Percentiles rank a stretch among this genome's conserved stretches.
Conservation (phyloP, 768 basidiomycete genomes). For the Exsudoporus frostii region DNA sequence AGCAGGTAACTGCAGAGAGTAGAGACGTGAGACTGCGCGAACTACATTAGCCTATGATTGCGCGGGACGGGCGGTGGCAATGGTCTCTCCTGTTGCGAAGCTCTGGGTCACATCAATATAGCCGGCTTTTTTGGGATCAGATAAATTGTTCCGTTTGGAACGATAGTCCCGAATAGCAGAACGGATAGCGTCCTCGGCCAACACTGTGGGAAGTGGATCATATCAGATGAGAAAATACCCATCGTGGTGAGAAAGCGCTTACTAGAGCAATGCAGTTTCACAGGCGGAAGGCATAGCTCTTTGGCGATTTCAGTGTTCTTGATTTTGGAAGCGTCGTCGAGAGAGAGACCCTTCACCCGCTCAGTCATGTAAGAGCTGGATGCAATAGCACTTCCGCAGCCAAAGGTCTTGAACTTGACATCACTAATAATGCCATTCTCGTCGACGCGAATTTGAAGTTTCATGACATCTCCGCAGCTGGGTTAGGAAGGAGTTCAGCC, state of each 20-base stretch:
- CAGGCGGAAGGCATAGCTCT: conserved; percentile 91
- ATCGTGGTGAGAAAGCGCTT: conserved; percentile 27
- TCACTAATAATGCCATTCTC: conserved; percentile 94
- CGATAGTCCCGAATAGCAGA: conserved; percentile 97
- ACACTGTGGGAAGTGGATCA: conserved; percentile 51
- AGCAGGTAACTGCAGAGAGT: not conserved
- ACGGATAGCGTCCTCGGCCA: conserved; percentile 98
- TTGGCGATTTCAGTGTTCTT: conserved; percentile 99
- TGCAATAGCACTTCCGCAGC: conserved; percentile 97
- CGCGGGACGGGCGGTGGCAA: conserved; percentile 48
- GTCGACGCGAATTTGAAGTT: conserved; percentile 96
- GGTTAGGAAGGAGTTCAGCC: conserved; percentile 16
- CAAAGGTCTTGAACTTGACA: conserved; percentile 99
- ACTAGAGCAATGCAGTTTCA: conserved; percentile 96
- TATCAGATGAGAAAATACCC: conserved; percentile 22
- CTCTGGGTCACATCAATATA: conserved; percentile 71
- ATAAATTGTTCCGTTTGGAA: conserved; percentile 64
- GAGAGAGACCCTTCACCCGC: conserved; percentile 88
- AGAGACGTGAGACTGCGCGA: not conserved
- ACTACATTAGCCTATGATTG: conserved; percentile 21
- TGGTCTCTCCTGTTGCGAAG: conserved; percentile 49
- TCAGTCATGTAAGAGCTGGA: conserved; percentile 99
- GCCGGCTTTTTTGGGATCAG: conserved; percentile 53
- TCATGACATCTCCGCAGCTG: conserved; percentile 99
- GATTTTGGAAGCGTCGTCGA: conserved; percentile 94